Evolutionary conservation across 805 yeast species (phyloP).

Genomic region (Suhomyces sp.): DNA sequence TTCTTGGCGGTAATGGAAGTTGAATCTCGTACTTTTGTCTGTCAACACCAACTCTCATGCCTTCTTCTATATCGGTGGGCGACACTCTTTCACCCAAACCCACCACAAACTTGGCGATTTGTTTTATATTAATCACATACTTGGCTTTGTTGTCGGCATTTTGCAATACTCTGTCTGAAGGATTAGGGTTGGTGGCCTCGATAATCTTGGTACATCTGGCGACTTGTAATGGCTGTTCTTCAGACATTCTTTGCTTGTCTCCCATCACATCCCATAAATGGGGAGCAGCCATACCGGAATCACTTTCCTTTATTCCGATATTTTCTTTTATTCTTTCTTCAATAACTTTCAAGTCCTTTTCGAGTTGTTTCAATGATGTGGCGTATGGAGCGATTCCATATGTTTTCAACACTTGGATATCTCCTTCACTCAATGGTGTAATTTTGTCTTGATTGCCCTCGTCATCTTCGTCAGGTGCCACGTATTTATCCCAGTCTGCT

Average conservation of each 20-base stretch:
- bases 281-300: constrained; percentile 96
- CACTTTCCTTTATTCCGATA: constrained; percentile 91
- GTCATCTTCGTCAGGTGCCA: constrained; percentile 75
- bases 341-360: constrained; percentile 79
- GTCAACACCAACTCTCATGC: constrained; percentile 99
- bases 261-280: constrained; percentile 97
- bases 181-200: constrained; percentile 47
- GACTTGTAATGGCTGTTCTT: constrained; percentile 95
- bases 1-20: constrained; percentile 94
- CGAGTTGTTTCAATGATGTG: constrained; percentile 71
- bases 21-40: constrained; percentile 95
- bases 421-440: constrained; percentile 90
- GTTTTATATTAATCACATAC: constrained; percentile 95
- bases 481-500: constrained; percentile 97
- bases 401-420: constrained; percentile 93
- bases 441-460: constrained; percentile 67
- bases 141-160: constrained; percentile 83
- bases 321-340: constrained; percentile 90
- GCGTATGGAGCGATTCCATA: constrained; percentile 98
- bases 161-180: constrained; percentile 31
- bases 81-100: constrained; percentile 95
- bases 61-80: constrained; percentile 98
- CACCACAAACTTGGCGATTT: constrained; percentile 96
- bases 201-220: constrained; percentile 98
- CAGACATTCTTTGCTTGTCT: constrained; percentile 87